Percentiles rank a stretch among this genome's conserved stretches.
Conservation (phyloP, 345 rosid genomes). For the Hibiscus syriacus region DNA sequence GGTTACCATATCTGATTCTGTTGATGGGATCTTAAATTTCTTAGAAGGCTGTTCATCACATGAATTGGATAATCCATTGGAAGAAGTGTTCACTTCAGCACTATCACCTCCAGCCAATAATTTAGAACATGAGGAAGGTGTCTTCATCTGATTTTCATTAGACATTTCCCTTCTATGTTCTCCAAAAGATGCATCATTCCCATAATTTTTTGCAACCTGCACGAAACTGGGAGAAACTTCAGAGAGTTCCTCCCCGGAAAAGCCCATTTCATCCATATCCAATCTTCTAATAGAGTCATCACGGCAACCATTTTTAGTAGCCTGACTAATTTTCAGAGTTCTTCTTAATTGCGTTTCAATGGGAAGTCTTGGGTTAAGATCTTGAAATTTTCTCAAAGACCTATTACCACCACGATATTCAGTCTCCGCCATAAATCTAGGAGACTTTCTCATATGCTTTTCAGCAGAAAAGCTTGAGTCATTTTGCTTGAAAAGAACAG, state of each 20-base stretch:
- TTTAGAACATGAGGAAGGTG: constrained; percentile 1
- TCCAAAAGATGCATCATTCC: constrained; percentile 11
- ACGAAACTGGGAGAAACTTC: constrained; percentile 24
- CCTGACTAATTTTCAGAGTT: constrained; percentile 20
- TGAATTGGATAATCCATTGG: constrained; percentile 11
- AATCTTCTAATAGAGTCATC: constrained; percentile 3
- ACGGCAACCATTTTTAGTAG: constrained; percentile 12
- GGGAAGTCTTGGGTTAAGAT: neutral
- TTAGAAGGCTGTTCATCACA: constrained; percentile 27
- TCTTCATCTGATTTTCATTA: constrained; percentile 14
- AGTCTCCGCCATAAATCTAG: constrained; percentile 20
- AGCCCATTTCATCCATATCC: constrained; percentile 2
- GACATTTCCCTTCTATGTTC: constrained; percentile 10
- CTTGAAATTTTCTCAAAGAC: constrained; percentile 9
- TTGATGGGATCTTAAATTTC: constrained; percentile 18
- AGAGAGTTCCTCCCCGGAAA: constrained; percentile 11
- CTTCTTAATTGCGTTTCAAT: constrained; percentile 9
- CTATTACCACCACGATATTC: constrained; percentile 13
- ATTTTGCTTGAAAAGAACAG: neutral
- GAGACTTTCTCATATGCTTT: constrained; percentile 26
- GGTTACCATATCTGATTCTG: constrained; percentile 19
- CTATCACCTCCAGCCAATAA: neutral
- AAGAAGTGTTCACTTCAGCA: constrained; percentile 9
- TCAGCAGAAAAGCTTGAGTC: neutral
- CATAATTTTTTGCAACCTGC: constrained; percentile 18